Conservation (phyloP, 495 filamentous ascomycete genomes). For the Penicillium antarcticum region DNA sequence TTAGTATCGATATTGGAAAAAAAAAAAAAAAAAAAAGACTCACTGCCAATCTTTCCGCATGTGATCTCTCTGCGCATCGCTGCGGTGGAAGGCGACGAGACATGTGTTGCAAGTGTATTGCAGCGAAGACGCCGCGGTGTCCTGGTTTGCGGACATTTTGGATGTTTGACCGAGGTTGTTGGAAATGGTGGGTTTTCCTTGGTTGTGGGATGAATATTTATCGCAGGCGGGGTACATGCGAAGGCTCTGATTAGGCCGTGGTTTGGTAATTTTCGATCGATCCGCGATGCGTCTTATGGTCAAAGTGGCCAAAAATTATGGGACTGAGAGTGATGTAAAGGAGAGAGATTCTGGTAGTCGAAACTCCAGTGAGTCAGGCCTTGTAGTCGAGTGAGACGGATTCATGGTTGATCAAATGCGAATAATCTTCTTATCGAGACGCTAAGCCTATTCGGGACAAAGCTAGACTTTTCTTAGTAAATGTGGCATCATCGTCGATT, state of each 20-base stretch:
- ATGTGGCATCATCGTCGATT: neutral
- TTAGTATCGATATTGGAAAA: neutral
- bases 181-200: constrained; percentile 3
- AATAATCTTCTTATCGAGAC: constrained; percentile 1
- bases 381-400: neutral
- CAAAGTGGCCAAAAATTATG: neutral
- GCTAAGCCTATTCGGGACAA: neutral
- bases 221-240: constrained; percentile 26
- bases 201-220: constrained; percentile 20
- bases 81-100: constrained; percentile 90
- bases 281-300: neutral
- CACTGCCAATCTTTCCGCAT: constrained; percentile 99
- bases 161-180: neutral
- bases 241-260: constrained; percentile 14
- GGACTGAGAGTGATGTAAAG: neutral
- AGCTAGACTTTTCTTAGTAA: neutral
- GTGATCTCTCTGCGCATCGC: constrained; percentile 88
- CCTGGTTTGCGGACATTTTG: constrained; percentile 19
- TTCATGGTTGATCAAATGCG: neutral
- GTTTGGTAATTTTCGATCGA: neutral
- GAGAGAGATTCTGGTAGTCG: neutral
- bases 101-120: constrained; percentile 98
- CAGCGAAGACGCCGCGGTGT: constrained; percentile 47
- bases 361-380: neutral
- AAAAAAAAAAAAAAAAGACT: constrained; percentile 25